phyloP scores from a whole-genome alignment of 1,284 basidiomycete species.

The Rhodotorula glutinis region DNA sequence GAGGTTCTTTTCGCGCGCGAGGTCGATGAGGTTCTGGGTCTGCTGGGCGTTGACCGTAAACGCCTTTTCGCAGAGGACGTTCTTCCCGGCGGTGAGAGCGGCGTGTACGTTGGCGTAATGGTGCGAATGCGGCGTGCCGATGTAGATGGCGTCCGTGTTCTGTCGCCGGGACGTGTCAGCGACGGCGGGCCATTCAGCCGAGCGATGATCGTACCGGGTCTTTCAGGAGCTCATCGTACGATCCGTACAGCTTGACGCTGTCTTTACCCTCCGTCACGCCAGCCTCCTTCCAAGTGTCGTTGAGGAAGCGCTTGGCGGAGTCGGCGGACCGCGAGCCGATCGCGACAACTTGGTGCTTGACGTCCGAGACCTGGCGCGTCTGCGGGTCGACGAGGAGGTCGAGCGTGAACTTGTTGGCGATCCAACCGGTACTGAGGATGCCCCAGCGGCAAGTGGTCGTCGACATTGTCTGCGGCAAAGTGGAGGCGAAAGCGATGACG shows the following conservation, averaged over 20 bases:
- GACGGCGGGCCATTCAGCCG: background rate
- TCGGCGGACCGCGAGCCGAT: conserved; percentile 49
- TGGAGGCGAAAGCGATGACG: background rate
- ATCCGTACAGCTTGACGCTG: conserved; percentile 42
- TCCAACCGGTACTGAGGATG: conserved; percentile 40
- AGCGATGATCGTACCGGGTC: conserved; percentile 38
- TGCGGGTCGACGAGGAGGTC: conserved; percentile 50
- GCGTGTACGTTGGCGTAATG: conserved; percentile 52
- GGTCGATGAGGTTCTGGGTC: conserved; percentile 47
- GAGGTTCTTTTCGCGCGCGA: conserved; percentile 48
- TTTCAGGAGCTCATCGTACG: conserved; percentile 50
- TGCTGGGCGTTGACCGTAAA: conserved; percentile 53
- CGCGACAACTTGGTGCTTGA: conserved; percentile 53
- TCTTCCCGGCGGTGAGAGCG: conserved; percentile 49
- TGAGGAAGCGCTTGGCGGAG: conserved; percentile 50
- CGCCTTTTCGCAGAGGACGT: conserved; percentile 49
- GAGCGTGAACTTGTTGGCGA: conserved; percentile 48
- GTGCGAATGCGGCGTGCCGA: conserved; percentile 53
- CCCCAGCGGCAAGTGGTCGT: conserved; percentile 19
- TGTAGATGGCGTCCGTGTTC: conserved; percentile 53
- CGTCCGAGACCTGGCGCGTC: conserved; percentile 48
- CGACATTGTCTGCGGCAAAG: background rate
- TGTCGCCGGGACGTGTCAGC: conserved; percentile 9
- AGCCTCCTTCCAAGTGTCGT: conserved; percentile 43
- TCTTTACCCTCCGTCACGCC: conserved; percentile 41